These are phyloP conservation scores for Neurospora tetrasperma DNA, from an alignment of 495 filamentous ascomycete species.

Conservation along the genomic window DNA sequence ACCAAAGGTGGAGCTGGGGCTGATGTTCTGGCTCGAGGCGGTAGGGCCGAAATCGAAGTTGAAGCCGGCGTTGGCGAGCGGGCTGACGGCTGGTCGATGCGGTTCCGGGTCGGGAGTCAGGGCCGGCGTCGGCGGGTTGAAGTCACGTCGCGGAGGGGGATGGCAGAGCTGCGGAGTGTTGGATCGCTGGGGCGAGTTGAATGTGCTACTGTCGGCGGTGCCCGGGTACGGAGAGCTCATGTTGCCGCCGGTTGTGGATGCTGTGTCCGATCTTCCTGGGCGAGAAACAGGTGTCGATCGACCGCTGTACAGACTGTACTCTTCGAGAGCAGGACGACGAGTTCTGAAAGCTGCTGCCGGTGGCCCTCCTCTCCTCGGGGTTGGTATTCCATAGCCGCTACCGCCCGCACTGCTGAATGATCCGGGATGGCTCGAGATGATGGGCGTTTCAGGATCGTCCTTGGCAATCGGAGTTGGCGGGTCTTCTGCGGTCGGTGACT, in stretches of 20 bases:
- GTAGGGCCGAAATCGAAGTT: slow-evolving; percentile 23
- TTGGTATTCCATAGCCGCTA: neutral
- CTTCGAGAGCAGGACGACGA: slow-evolving; percentile 19
- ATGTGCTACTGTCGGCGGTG: slow-evolving; percentile 9
- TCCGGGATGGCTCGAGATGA: neutral
- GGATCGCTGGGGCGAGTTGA: slow-evolving; percentile 10
- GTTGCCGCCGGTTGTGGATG: slow-evolving; percentile 2
- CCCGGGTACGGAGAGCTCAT: slow-evolving; percentile 3
- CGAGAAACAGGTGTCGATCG: slow-evolving; percentile 1
- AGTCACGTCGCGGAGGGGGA: slow-evolving; percentile 6
- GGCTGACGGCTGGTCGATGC: slow-evolving; percentile 6
- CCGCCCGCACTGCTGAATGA: neutral
- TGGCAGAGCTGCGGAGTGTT: slow-evolving; percentile 15
- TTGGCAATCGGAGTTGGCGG: neutral
- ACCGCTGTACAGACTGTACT: slow-evolving; percentile 14
- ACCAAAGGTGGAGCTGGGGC: slow-evolving; percentile 22
- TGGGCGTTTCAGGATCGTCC: neutral
- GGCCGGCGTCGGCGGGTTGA: slow-evolving; percentile 2
- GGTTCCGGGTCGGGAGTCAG: neutral
- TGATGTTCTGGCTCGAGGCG: slow-evolving; percentile 19
- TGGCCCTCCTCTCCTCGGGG: neutral
- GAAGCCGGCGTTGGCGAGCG: slow-evolving; percentile 16
- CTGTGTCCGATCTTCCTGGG: neutral
- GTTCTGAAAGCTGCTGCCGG: slow-evolving; percentile 1
- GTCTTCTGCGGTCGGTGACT: neutral